Evolutionary conservation across 2,329 filamentous ascomycete genomes (phyloP).

Genomic region (Stagonosporopsis rhizophila): DNA sequence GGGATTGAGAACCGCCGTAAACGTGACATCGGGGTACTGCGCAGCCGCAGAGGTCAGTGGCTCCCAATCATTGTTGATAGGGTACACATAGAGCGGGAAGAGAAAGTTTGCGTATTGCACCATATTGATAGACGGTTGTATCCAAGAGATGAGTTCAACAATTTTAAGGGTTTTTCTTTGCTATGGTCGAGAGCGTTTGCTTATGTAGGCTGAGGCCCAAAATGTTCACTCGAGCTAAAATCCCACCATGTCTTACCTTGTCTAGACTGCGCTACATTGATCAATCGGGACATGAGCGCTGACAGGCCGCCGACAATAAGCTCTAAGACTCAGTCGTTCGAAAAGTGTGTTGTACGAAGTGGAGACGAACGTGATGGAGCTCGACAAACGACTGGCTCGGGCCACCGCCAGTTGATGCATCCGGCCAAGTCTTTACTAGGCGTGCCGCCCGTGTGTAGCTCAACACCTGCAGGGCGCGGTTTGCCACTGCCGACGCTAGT

Average conservation of each 20-base stretch:
- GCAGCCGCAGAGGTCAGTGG: conserved; percentile 12
- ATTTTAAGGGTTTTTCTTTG: no score
- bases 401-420: neutral
- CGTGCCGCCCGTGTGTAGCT: neutral
- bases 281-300: neutral
- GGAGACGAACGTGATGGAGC: neutral
- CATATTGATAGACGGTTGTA: neutral
- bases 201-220: neutral
- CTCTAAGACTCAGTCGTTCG: neutral
- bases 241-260: neutral
- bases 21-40: conserved; percentile 15
- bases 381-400: neutral
- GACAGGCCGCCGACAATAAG: neutral
- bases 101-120: conserved; percentile 19
- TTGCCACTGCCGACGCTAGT: conserved; percentile 1
- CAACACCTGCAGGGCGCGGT: neutral
- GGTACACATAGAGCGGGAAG: conserved; percentile 18
- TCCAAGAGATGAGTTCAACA: no score
- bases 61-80: conserved; percentile 15
- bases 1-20: conserved; percentile 18
- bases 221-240: neutral
- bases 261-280: neutral
- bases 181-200: neutral
- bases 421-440: neutral
- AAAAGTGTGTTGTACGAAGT: neutral